phyloP scores from a whole-genome alignment of 768 basidiomycete species.

The Russula ochroleuca region DNA sequence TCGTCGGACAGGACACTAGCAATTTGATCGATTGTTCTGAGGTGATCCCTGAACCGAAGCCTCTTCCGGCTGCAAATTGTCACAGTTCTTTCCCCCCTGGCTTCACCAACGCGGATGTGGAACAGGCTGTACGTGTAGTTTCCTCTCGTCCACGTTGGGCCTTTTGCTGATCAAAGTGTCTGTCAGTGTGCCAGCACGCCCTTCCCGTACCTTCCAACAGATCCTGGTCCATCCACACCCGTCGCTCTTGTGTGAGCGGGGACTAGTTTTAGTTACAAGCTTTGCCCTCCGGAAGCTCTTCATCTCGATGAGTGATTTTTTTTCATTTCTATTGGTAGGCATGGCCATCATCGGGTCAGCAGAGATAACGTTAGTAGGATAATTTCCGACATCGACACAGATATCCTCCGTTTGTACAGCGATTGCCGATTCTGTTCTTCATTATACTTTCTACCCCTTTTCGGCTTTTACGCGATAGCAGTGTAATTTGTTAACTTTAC shows the following conservation, averaged over 20 bases:
- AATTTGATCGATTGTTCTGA: conserved; percentile 44
- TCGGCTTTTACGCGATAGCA: neutral
- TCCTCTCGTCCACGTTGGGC: neutral
- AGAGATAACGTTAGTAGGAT: neutral
- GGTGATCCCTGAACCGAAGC: conserved; percentile 39
- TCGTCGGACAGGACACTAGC: conserved; percentile 40
- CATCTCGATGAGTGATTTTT: neutral
- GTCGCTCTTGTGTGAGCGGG: conserved; percentile 35
- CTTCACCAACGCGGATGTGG: conserved; percentile 28
- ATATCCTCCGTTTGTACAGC: too few relatives aligned
- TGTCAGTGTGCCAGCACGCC: conserved; percentile 35
- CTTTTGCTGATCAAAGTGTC: neutral
- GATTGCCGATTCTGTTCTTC: neutral
- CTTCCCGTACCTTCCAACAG: conserved; percentile 37
- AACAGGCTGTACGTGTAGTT: conserved; percentile 22
- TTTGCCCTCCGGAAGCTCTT: neutral
- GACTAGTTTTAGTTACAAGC: neutral
- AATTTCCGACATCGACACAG: too few relatives aligned
- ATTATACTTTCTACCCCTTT: too few relatives aligned
- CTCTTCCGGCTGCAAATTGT: conserved; percentile 28
- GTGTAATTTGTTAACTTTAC: too few relatives aligned
- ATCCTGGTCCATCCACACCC: conserved; percentile 35
- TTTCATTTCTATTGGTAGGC: neutral
- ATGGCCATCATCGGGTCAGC: neutral
- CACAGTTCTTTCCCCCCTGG: conserved; percentile 28